A percentile compares a stretch with the other conserved stretches of the same genome.
phyloP scores from a whole-genome alignment of 1,284 basidiomycete genomes.

The Cryptococcus sp. region DNA sequence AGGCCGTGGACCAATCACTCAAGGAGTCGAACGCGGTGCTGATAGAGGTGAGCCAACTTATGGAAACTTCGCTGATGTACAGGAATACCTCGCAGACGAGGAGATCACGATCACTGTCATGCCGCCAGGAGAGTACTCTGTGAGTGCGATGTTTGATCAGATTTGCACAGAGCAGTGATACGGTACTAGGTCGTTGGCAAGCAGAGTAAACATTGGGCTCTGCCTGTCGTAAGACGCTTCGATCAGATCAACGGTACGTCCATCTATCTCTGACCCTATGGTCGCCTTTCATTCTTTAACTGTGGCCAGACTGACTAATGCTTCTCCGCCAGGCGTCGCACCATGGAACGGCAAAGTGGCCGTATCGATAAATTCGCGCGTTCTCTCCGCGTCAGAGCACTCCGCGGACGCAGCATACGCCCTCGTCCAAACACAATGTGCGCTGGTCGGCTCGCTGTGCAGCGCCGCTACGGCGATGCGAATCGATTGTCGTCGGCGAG shows the following conservation, averaged over 20 bases:
- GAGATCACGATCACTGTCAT: slow-evolving; percentile 44
- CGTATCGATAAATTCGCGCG: slow-evolving; percentile 36
- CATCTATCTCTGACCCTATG: neutral
- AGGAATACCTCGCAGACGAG: slow-evolving; percentile 36
- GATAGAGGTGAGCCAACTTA: slow-evolving; percentile 23
- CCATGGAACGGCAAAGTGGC: slow-evolving; percentile 41
- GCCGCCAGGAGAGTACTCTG: slow-evolving; percentile 39
- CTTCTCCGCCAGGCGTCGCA: slow-evolving; percentile 30
- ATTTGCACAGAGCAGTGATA: neutral
- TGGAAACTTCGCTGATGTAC: neutral
- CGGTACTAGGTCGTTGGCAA: slow-evolving; percentile 17
- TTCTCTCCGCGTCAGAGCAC: slow-evolving; percentile 23
- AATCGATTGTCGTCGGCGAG: slow-evolving; percentile 28
- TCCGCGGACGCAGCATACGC: slow-evolving; percentile 23
- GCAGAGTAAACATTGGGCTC: slow-evolving; percentile 28
- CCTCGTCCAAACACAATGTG: slow-evolving; percentile 23
- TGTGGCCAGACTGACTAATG: neutral
- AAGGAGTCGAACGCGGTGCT: slow-evolving; percentile 33
- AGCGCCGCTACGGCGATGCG: slow-evolving; percentile 26
- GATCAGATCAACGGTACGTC: slow-evolving; percentile 30
- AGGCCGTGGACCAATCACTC: slow-evolving; percentile 17
- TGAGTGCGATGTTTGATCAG: slow-evolving; percentile 6
- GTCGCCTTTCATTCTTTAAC: neutral
- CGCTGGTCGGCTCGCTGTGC: slow-evolving; percentile 23
- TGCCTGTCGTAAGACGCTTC: slow-evolving; percentile 39